Evolutionary conservation across 148 eudicot species (phyloP).

Genomic region (Rhododendron vialii): DNA sequence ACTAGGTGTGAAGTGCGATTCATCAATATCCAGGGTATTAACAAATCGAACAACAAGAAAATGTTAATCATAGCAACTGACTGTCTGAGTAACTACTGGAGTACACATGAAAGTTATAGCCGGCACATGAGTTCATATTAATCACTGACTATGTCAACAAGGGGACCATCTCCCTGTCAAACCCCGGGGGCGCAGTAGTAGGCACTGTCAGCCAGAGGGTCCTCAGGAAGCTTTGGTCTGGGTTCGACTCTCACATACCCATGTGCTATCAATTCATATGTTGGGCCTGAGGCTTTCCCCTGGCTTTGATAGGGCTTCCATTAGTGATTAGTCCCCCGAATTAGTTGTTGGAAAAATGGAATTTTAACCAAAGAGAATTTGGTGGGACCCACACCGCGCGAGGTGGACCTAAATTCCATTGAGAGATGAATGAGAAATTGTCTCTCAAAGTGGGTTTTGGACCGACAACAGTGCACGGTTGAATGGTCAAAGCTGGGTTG

Average conservation of each 20-base stretch:
- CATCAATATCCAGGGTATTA: not conserved
- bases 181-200: too few species aligned
- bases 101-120: not conserved
- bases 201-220: too few species aligned
- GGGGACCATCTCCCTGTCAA: too few species aligned
- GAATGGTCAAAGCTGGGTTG: too few species aligned
- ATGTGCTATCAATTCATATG: not conserved
- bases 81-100: not conserved
- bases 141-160: not conserved
- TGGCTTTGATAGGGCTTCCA: not conserved
- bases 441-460: too few species aligned
- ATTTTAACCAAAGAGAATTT: too few species aligned
- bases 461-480: too few species aligned
- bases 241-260: not conserved
- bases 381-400: too few species aligned
- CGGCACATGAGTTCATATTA: not conserved
- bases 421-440: too few species aligned
- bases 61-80: not conserved
- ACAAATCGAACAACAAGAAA: not conserved
- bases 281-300: not conserved
- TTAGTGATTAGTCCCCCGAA: not conserved
- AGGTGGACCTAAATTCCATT: too few species aligned
- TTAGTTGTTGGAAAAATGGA: too few species aligned
- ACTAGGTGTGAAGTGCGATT: not conserved
- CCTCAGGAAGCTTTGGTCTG: not conserved